Evolutionary conservation across 2,329 filamentous ascomycete genomes (phyloP).

Genomic region (Hymenoscyphus fraxineus): DNA sequence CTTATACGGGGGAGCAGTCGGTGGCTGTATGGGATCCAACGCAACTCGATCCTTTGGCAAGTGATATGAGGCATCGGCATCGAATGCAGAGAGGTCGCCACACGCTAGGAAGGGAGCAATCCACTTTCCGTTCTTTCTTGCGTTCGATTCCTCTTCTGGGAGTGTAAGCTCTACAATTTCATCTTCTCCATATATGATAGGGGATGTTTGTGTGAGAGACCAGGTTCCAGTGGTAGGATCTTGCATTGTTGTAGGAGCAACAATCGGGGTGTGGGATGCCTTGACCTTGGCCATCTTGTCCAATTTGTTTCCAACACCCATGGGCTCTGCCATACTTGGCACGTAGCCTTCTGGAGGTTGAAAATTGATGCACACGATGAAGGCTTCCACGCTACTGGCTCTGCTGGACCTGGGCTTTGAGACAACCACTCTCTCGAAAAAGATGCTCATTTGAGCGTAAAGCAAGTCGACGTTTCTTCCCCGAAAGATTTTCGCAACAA

Average conservation of each 20-base stretch:
- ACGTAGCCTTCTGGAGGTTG: conserved; percentile 71
- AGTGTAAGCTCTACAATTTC: conserved; percentile 29
- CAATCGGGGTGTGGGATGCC: conserved; percentile 39
- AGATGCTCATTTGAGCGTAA: conserved; percentile 87
- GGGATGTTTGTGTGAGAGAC: conserved; percentile 26
- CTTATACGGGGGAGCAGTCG: conserved; percentile 93
- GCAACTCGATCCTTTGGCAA: conserved; percentile 82
- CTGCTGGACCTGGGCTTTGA: conserved; percentile 91
- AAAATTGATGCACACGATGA: conserved; percentile 92
- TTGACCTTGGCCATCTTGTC: conserved; percentile 47
- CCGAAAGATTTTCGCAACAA: conserved; percentile 96
- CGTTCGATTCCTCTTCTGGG: conserved; percentile 36
- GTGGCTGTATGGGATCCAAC: conserved; percentile 88
- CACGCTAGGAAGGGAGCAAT: conserved; percentile 97
- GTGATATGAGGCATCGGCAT: conserved; percentile 91
- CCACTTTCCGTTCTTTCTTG: conserved; percentile 58
- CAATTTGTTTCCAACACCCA: conserved; percentile 60
- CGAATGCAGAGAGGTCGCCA: conserved; percentile 89
- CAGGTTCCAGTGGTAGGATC: conserved; percentile 44
- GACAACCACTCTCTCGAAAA: conserved; percentile 83
- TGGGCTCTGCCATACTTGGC: conserved; percentile 69
- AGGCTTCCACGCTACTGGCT: conserved; percentile 95
- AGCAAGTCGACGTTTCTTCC: conserved; percentile 93
- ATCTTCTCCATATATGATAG: conserved; percentile 20
- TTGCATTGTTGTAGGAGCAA: conserved; percentile 44